Base-by-base conservation (phyloP, 345 rosid genomes). In the Populus nigra region DNA sequence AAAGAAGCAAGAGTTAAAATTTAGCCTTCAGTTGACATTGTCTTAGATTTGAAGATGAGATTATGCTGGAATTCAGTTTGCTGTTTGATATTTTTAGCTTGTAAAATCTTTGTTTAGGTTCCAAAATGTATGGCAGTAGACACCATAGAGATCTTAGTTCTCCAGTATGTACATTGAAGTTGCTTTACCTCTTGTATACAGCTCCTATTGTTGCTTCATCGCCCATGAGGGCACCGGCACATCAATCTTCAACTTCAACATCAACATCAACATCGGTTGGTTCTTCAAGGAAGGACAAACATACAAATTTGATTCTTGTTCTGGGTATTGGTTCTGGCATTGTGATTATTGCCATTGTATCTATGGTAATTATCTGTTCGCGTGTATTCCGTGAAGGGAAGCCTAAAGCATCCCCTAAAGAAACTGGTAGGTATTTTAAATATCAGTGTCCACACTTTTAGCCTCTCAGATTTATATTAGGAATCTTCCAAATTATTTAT, bases 251-350 rank as follows among this genome's bases (percentile, higher is more conserved):
- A 69, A 81, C 82, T 27, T 27, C 27, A 27, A 27, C 27, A 27
- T 27, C 27, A 27, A 27, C 27, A 27, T 27, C 92, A 65, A 73
- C 78, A 38, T 36, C 90, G 82, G 67, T 53, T 18, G 75, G 79
- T 73, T 35, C 88, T 59, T 85, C 95, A 59, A 83, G 84, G 50
- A 84, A 83, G 78, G 86, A 77, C 77, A 90, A 84, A 82, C 93
- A 84, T 75, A 87, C 94, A 39, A 86, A 88, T 87, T 77, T 87
- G 72, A 73, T 89, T 81, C 85, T 91, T 77, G 83, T 93, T 68
- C 83, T 96, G 79, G 82, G 94, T 73, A 78, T 92, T 83, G 92
- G 91, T 76, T 87, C 81, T 81, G 94, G 93, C 83, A 77, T 93
- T 79, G 78, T 89, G 75, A 75, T 90, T 57, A 65, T 88, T 57